Evolutionary conservation across 2,329 filamentous ascomycete genomes (phyloP).

Genomic region (Pseudonectria buxi): DNA sequence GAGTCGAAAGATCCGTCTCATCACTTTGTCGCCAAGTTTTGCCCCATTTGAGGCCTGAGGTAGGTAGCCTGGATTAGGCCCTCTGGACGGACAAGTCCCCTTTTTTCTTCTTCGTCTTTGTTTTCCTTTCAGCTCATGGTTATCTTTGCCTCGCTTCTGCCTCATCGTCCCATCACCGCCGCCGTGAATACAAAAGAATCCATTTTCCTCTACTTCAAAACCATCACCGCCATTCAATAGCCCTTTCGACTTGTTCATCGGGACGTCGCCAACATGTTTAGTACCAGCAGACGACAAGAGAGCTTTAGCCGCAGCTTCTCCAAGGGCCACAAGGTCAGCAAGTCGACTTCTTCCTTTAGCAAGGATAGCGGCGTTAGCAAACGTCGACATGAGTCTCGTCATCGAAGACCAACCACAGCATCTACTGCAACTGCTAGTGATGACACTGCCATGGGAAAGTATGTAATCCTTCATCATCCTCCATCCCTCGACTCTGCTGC

Average conservation of each 20-base stretch:
- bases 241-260: conserved; percentile 1
- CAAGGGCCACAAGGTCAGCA: conserved; percentile 43
- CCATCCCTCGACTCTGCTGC: neutral
- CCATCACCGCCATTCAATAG: conserved; percentile 10
- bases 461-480: conserved; percentile 18
- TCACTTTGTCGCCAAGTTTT: conserved; percentile 8
- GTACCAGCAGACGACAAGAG: conserved; percentile 36
- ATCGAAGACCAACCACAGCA: conserved; percentile 42
- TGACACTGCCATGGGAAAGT: conserved; percentile 39
- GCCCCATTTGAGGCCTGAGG: conserved; percentile 23
- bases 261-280: conserved; percentile 35
- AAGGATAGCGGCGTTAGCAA: conserved; percentile 50
- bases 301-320: conserved; percentile 45
- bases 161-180: conserved; percentile 1
- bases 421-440: conserved; percentile 33
- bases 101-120: conserved; percentile 10
- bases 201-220: neutral
- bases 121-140: conserved; percentile 2
- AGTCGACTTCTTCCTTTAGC: conserved; percentile 48
- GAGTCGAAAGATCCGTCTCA: conserved; percentile 3
- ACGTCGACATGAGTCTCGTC: conserved; percentile 43
- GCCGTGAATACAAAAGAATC: conserved; percentile 10
- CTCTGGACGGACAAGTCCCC: conserved; percentile 4
- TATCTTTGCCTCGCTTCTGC: conserved; percentile 3
- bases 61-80: conserved; percentile 19